Evolutionary conservation across 345 rosid species (phyloP).

Genomic region (Salix exigua): DNA sequence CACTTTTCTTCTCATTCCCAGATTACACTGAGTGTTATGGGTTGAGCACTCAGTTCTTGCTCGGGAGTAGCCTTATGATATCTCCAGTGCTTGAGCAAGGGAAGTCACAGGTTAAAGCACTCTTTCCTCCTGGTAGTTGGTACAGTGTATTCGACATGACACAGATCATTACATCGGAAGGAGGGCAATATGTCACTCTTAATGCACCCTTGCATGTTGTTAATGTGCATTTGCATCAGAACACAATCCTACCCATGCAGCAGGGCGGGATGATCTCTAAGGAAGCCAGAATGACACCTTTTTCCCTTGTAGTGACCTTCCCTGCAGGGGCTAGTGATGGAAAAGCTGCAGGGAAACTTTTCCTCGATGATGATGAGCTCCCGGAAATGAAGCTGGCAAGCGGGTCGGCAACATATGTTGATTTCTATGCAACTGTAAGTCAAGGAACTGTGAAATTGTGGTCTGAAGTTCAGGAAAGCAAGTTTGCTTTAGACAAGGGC

Average conservation of each 20-base stretch:
- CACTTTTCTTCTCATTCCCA: conserved; percentile 97
- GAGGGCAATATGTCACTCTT: conserved; percentile 52
- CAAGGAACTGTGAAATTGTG: conserved; percentile 68
- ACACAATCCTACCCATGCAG: conserved; percentile 85
- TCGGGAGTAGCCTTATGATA: conserved; percentile 80
- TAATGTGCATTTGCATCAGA: conserved; percentile 81
- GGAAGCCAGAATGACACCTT: conserved; percentile 85
- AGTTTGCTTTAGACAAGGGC: conserved; percentile 69
- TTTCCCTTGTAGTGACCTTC: conserved; percentile 64
- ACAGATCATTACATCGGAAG: conserved; percentile 45
- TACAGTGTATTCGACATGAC: conserved; percentile 76
- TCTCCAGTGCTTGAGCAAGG: conserved; percentile 91
- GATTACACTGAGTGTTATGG: conserved; percentile 56
- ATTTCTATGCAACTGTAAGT: conserved; percentile 56
- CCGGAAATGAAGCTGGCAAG: conserved; percentile 83
- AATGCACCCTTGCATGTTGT: conserved; percentile 75
- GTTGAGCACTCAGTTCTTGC: conserved; percentile 83
- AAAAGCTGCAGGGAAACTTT: conserved; percentile 70
- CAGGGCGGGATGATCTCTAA: conserved; percentile 77
- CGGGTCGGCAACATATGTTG: conserved; percentile 57
- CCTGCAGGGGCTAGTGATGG: conserved; percentile 61
- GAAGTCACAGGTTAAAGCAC: conserved; percentile 57
- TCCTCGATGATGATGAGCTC: conserved; percentile 79
- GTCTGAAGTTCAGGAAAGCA: conserved; percentile 72
- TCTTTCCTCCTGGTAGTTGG: conserved; percentile 94